Evolutionary conservation across 2,329 filamentous ascomycete species (phyloP), one percentile per base, ranked within the genome.

Genomic region (Penicillium fuscoglaucum): DNA sequence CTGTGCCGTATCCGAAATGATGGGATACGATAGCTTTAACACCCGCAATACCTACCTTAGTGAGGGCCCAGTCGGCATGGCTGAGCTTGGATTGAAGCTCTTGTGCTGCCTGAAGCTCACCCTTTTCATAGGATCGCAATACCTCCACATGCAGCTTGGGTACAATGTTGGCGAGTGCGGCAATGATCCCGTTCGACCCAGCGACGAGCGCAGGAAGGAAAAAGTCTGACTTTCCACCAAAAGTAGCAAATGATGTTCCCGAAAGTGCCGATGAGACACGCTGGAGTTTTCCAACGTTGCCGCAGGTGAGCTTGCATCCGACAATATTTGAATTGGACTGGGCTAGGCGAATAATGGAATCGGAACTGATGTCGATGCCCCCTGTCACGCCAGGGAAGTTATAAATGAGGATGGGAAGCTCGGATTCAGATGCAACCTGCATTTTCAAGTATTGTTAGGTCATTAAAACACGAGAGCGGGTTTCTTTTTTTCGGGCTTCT

Each of bases 181-280:
- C 89, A 68, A 93, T 92, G 75, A 92, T 90, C 45, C 90, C 90
- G 55, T 85, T 88, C 45, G 89, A 89, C 41, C 89, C 90, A 57
- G 85, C 88, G 57, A 87, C 83, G 6, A 90, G 82, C 1, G 89
- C 92, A 76, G 92, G 90, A 33, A 89, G 80, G 1, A 89, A 90
- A 74, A 93, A 92, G 76, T 93, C 90, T 69, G 89, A 90, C 76
- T 92, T 89, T 66, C 90, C 90, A 45, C 90, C 90, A 70, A 92
- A 91, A 19, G 89, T 88, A 85, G 92, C 90, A 79, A 91, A 93
- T 21, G 26, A 41, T 6, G 28, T 48, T 6, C n/a, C 41, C 40
- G 47, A 31, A 33, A 59, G 44, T 39, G 73, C 70, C 2, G 79
- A 77, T 4, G 78, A 74, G 1, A 89, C 77, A 4, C 86, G 78